Evolutionary conservation across 2,329 filamentous ascomycete genomes (phyloP), one percentile per base, ranked within the genome.

Genomic region (Xylariaceae sp.): DNA sequence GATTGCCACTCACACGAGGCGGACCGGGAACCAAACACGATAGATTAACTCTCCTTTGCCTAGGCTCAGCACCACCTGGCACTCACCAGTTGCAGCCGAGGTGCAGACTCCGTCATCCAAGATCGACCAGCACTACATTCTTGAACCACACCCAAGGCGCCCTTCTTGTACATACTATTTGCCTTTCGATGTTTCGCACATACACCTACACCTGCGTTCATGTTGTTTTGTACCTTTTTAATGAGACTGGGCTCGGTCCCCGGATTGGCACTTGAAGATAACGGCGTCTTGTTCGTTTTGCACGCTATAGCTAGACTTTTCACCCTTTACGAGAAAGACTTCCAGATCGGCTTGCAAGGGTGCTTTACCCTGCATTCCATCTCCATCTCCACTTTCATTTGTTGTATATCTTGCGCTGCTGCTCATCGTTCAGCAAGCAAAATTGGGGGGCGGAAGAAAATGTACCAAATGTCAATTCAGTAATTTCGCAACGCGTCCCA

Each of bases 81-180:
- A 17, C 28, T 11, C 33, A 11, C 17, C 26, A n/a, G 37, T 21
- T 21, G 14, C 33, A 29, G 19, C 11, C 16, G 19, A 48, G 31
- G 19, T 28, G 21, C 53, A 31, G 26, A 31, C 33, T 33, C 44
- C 16, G 43, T 53, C 21, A 16, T 40, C 34, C 14, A 50, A 47
- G 29, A 53, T 41, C 26, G 26, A 29, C 23, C 16, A 24, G 34
- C 16, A 31, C 21, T 14, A 14, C 28, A 21, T 46, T 46, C 17
- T 34, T 19, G 28, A 58, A 37, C 40, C 17, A 40, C 16, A 29
- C 33, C 23, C 21, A 29, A 37, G 49, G 17, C 51, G 17, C 57
- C 43, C 41, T 57, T 60, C 43, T 50, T 62, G 60, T 62, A 62
- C 57, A 62, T 62, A 60, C 29, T 61, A 52, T 19, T 24, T 41